Base-by-base conservation (phyloP, 106 monocot species). In the Allium fistulosum region DNA sequence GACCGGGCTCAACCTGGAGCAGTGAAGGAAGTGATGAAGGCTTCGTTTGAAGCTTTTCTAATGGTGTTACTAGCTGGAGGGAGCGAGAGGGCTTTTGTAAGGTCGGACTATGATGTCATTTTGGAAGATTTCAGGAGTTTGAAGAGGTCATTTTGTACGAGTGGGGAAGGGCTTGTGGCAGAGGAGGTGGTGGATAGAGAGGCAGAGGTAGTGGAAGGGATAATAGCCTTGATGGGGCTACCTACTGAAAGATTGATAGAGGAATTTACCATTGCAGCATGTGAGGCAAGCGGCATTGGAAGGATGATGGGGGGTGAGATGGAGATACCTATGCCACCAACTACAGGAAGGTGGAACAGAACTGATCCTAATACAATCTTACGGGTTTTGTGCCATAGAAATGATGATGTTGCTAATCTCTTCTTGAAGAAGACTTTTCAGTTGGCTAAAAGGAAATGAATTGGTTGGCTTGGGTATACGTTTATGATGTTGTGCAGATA, bases 1-100 rank as follows among this genome's bases (percentile, higher is more conserved):
- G 80, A 87, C 63, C 69, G 80, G 57, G 82, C 82, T 8, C 83
- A 87, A 69, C 68, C 80, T 8, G 57, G 78, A 4, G 76, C 83
- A 57, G 81, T 84, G 51, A 75, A 67, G 74, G 87, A 83, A 72
- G 84, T 88, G 51, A 80, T 88, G 84, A 77, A 76, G 69, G 84
- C 84, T 2, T 68, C 87, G 9, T 81, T 84, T 64, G 81, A 88
- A 66, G 75, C 84, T 6, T 88, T 88, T 73, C 48, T 84, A 17
- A 65, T 81, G 67, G 87, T 88, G 22, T 72, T 88, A 7, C 70
- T 88, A 2, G 87, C 84, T 26, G 87, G 87, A 1, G 87, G 87
- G 48, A 69, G 61, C 37, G 78, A 75, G 17, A 72, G 87, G 60
- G 72, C 84, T 0, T 88, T 81, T 62, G 60, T 28, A 9, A 48